Evolutionary conservation across 1,284 basidiomycete species (phyloP), one percentile per base, ranked within the genome.

Genomic region (Caloboletus firmus): DNA sequence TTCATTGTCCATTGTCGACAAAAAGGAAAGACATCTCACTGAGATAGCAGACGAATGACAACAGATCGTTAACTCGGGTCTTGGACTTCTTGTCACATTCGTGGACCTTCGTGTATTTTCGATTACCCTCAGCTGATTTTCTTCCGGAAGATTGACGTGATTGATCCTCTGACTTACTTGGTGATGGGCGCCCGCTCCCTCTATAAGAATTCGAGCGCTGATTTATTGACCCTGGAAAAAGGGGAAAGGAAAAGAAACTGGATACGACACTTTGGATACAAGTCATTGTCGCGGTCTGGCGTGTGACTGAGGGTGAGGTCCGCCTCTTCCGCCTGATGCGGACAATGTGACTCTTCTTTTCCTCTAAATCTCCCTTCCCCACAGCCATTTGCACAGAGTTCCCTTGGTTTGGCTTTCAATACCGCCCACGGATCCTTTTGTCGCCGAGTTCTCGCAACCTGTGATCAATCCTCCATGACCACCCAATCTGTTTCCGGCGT

Each of bases 401-500:
- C 10, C 13, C 17, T 18, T 10, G 6, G 32, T 40, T 32, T n/a
- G 15, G 31, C 8, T 37, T 44, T 32, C 54, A 39, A 18, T 34
- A 34, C 42, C 22, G 13, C 18, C 26, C n/a, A 49, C 20, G 41
- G 30, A 35, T 28, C 6, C 13, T 49, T 28, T 59, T 44, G 35
- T 35, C 3, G 11, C 5, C 10, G 47, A 52, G 20, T 30, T 15
- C n/a, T 17, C 32, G 13, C 20, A 31, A 12, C 15, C 8, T 47
- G 28, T 35, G 55, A 58, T 58, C 42, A 61, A 35, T n/a, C 18
- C 40, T 31, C 46, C 44, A 17, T 45, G 42, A 46, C 13, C 15
- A 15, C 18, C 20, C 5, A 13, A 20, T 34, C 24, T 18, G 20
- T 51, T 40, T 26, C 31, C 3, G 35, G 39, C 12, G 20, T 39